Conservation (phyloP, 2,329 filamentous ascomycete genomes). For the Trichophyton simii region DNA sequence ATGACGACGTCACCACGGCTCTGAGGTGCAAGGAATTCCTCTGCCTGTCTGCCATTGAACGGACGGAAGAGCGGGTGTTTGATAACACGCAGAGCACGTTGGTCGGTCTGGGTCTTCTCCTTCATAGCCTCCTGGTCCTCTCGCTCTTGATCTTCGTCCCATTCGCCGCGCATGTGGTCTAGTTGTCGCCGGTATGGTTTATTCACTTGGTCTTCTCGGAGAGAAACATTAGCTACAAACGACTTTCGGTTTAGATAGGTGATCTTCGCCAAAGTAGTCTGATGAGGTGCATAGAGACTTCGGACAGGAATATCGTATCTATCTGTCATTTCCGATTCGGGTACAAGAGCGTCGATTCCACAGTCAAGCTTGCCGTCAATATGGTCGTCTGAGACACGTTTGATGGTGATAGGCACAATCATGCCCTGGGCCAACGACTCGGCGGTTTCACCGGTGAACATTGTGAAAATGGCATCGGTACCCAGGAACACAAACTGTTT, state of each 20-base stretch:
- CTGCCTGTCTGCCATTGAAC: conserved; percentile 83
- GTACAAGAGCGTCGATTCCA: conserved; percentile 79
- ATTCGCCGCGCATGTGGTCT: conserved; percentile 65
- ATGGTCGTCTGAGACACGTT: conserved; percentile 80
- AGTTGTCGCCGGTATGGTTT: conserved; percentile 56
- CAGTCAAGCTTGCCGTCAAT: conserved; percentile 89
- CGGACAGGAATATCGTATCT: conserved; percentile 55
- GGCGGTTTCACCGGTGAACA: conserved; percentile 86
- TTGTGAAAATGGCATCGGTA: conserved; percentile 78
- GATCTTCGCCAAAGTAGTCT: conserved; percentile 80
- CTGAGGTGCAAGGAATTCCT: conserved; percentile 82
- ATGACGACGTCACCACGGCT: conserved; percentile 84
- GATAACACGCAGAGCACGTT: conserved; percentile 83
- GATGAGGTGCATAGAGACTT: conserved; percentile 62
- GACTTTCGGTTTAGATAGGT: conserved; percentile 76
- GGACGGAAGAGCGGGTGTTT: conserved; percentile 94
- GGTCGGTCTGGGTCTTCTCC: conserved; percentile 74
- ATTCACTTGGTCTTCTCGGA: conserved; percentile 69
- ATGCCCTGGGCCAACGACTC: conserved; percentile 77
- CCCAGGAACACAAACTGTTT: conserved; percentile 60
- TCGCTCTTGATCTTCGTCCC: conserved; percentile 73
- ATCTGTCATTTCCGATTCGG: conserved; percentile 68
- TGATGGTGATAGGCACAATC: conserved; percentile 81
- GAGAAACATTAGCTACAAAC: conserved; percentile 69
- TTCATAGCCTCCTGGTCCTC: conserved; percentile 70